Base-by-base conservation (phyloP, 352 stramenopile genomes). In the Plasmopara halstedii region DNA sequence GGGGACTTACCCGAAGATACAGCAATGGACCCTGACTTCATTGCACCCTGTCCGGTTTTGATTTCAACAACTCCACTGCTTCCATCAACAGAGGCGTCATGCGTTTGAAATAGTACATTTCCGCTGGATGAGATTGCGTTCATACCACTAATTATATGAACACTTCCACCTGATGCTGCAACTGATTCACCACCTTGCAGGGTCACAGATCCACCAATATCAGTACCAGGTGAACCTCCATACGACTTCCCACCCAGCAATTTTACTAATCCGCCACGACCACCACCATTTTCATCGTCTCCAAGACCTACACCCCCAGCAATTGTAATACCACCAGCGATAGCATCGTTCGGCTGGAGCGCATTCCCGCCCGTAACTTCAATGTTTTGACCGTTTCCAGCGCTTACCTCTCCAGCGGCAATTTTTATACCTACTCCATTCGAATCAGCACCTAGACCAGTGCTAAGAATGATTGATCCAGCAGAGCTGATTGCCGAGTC, bases 61-160 rank as follows among this genome's bases (percentile, higher is more conserved):
- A 67, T 39, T 10, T 53, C 43, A 10, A 83, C 23, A 46, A 41
- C 21, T 1, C 71, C 68, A 52, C 67, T 83, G 8, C 46, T 64
- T 13, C 71, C 71, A 43, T 45, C 43, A 50, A 51, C 31, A 0
- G 48, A 36, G 0, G 67, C 63, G 33, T 51, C 35, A 40, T 76
- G 43, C 15, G 67, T 63, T 43, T 69, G 42, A 26, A 85, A 36
- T 7, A 26, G 40, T n/a, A 82, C 27, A 6, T 64, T 42, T 18
- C 73, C 73, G 51, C 73, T 85, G 8, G 69, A 80, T 44, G 68
- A 68, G 32, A 63, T 25, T 17, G 53, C 36, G 38, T 70, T 78
- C n/a, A 31, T 27, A 14, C 73, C 73, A 45, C 67, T 81, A 13
- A 70, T 34, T 49, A 83, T 61, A 17, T 42, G 50, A 3, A 85